Conservation (phyloP, 164 flowering plant species). For the Sextonia rubra region DNA sequence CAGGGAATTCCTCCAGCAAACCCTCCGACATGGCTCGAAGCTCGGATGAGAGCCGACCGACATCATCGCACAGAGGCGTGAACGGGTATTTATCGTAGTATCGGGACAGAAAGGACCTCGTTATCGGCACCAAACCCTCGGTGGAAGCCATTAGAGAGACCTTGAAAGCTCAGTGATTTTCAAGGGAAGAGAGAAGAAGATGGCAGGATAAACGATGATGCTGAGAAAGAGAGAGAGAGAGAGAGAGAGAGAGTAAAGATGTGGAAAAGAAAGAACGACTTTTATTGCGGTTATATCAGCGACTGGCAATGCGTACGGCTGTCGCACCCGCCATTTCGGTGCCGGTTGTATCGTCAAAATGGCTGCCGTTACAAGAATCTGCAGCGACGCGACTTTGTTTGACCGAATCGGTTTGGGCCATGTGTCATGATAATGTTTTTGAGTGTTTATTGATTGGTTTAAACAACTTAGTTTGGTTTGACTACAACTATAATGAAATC, state of each 20-base stretch:
- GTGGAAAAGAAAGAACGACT: neutral
- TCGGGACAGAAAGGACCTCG: conserved; percentile 62
- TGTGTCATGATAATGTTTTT: no score
- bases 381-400: no score
- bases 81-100: conserved; percentile 78
- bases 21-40: conserved; percentile 46
- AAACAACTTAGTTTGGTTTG: no score
- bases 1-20: conserved; percentile 36
- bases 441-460: no score
- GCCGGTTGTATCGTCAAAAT: no score
- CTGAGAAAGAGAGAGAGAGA: no score
- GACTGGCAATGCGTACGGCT: neutral
- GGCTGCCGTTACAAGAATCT: no score
- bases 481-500: no score
- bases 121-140: conserved; percentile 88
- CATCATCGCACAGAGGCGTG: conserved; percentile 59
- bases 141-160: conserved; percentile 60
- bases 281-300: neutral
- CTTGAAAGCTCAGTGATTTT: no score
- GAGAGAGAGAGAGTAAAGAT: neutral
- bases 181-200: neutral
- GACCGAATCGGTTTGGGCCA: no score
- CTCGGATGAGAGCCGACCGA: conserved; percentile 51
- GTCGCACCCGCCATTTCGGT: no score
- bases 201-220: neutral